Conservation (phyloP, 495 filamentous ascomycete species). For the Aspergillus campestris region DNA sequence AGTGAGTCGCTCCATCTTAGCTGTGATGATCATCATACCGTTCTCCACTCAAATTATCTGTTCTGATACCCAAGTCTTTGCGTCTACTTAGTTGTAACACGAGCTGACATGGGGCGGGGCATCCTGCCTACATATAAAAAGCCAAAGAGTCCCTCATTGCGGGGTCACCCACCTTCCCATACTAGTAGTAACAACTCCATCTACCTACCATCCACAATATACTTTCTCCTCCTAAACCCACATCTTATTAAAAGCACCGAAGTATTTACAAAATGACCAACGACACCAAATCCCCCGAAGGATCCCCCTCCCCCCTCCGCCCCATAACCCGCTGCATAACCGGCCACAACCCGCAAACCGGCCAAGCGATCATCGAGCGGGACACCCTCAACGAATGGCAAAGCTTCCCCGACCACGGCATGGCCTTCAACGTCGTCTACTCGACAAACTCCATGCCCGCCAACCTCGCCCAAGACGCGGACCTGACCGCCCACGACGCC, state of each 20-base stretch:
- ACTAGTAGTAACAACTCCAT: conserved; percentile 4
- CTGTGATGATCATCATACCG: too few species aligned
- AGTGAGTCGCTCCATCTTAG: too few species aligned
- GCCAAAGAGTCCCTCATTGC: too few species aligned
- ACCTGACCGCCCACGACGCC: conserved; percentile 27
- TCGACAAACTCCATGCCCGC: conserved; percentile 49
- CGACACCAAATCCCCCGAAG: conserved; percentile 5
- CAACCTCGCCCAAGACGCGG: conserved; percentile 43
- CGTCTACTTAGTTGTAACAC: too few species aligned
- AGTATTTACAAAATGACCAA: conserved; percentile 1
- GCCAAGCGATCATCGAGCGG: conserved; percentile 25
- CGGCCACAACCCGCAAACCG: conserved; percentile 22
- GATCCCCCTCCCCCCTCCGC: conserved; percentile 18
- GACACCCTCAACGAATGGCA: conserved; percentile 11
- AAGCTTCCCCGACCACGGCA: conserved; percentile 11
- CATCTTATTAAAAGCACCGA: too few species aligned
- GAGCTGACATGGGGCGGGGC: too few species aligned
- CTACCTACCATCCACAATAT: background rate
- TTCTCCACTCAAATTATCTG: too few species aligned
- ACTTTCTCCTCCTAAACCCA: too few species aligned
- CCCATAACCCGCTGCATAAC: conserved; percentile 33
- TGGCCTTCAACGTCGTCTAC: conserved; percentile 32
- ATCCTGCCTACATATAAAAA: too few species aligned
- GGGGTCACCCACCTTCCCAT: too few species aligned
- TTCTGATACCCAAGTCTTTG: too few species aligned